A percentile compares a stretch with the other conserved stretches of the same genome.
These are phyloP conservation scores for Phytophthora agathidicida DNA, from an alignment of 352 stramenopile genomes.

Conservation along the genomic window DNA sequence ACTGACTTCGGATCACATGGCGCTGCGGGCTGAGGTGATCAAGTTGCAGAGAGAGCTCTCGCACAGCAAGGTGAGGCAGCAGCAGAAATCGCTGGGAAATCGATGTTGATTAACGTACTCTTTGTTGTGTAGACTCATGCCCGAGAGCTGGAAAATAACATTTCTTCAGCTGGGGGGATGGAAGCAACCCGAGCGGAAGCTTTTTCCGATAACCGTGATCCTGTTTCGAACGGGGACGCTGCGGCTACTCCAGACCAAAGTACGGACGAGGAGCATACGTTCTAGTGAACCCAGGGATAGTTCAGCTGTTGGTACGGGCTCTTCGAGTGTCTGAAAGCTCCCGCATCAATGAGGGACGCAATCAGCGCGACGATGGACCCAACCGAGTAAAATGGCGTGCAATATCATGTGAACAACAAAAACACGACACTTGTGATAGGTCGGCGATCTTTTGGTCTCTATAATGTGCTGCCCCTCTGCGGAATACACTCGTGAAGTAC, in stretches of 20 bases:
- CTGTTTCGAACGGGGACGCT: slow-evolving; percentile 18
- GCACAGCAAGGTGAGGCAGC: slow-evolving; percentile 55
- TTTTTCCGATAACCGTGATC: slow-evolving; percentile 15
- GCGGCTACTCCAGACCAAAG: slow-evolving; percentile 11
- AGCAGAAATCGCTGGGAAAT: background rate
- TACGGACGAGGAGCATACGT: slow-evolving; percentile 18
- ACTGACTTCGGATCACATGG: slow-evolving; percentile 75
- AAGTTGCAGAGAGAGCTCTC: slow-evolving; percentile 67
- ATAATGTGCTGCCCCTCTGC: slow-evolving; percentile 29
- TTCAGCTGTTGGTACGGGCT: slow-evolving; percentile 2
- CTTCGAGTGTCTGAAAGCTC: slow-evolving; percentile 15
- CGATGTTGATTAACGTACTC: slow-evolving; percentile 2
- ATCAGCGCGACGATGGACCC: background rate
- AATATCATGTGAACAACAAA: slow-evolving; percentile 34
- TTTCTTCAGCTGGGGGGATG: slow-evolving; percentile 7
- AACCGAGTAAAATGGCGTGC: slow-evolving; percentile 24
- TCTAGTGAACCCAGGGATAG: slow-evolving; percentile 6
- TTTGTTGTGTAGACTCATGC: slow-evolving; percentile 23
- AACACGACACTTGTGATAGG: slow-evolving; percentile 12
- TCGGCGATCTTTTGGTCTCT: slow-evolving; percentile 38
- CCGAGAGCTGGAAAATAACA: slow-evolving; percentile 41
- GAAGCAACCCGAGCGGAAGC: slow-evolving; percentile 3
- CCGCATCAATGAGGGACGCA: slow-evolving; percentile 20
- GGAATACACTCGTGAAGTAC: slow-evolving; percentile 23
- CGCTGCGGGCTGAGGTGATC: slow-evolving; percentile 57